Evolutionary conservation across 139 green algal species (phyloP).

Genomic region (Ulvella scutata): DNA sequence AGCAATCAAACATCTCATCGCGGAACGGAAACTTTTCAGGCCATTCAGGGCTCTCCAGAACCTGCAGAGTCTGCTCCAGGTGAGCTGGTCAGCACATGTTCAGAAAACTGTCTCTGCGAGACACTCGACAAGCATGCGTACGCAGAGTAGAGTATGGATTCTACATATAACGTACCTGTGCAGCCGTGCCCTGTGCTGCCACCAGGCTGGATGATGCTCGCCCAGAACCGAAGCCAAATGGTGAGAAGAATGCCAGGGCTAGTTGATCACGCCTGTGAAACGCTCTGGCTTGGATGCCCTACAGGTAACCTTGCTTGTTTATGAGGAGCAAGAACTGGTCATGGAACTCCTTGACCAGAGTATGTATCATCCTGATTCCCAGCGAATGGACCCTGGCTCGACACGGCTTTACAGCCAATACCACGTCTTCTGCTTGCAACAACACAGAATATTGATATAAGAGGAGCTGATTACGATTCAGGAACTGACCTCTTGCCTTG

Average conservation of each 20-base stretch:
- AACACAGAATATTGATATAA: too few species aligned
- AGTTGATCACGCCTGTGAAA: background rate
- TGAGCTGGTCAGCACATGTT: background rate
- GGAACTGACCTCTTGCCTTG: too few species aligned
- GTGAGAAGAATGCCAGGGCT: background rate
- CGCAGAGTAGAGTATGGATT: background rate
- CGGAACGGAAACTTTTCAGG: slow-evolving; percentile 58
- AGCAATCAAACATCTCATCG: slow-evolving; percentile 46
- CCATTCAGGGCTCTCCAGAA: slow-evolving; percentile 51
- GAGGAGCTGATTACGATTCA: too few species aligned
- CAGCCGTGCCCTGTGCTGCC: background rate
- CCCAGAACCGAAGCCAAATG: background rate
- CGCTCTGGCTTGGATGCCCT: background rate
- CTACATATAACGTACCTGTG: background rate
- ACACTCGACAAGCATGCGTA: background rate
- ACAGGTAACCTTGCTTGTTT: too few species aligned
- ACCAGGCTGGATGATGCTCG: background rate
- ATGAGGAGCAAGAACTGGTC: too few species aligned
- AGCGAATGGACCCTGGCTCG: too few species aligned
- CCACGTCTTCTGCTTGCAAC: too few species aligned
- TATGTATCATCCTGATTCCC: too few species aligned
- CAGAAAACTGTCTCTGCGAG: background rate
- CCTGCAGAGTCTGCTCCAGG: slow-evolving; percentile 23
- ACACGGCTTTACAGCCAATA: too few species aligned
- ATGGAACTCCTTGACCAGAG: too few species aligned